A percentile compares a stretch with the other conserved stretches of the same genome.
Conservation (phyloP, 805 yeast genomes). For the Zygosaccharomyces lentus region DNA sequence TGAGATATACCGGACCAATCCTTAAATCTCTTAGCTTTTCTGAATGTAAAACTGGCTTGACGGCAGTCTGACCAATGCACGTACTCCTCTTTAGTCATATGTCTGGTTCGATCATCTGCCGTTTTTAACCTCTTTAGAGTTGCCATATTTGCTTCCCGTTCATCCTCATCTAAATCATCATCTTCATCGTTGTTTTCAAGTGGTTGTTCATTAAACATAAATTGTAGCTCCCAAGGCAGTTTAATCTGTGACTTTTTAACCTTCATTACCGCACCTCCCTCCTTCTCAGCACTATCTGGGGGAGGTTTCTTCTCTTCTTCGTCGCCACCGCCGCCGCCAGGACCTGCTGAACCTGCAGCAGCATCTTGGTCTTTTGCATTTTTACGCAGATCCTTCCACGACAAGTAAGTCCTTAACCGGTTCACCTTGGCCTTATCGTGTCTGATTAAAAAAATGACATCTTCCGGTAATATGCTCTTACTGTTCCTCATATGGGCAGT, state of each 20-base stretch:
- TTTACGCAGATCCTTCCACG: constrained; percentile 97
- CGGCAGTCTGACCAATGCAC: constrained; percentile 99
- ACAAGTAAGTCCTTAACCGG: constrained; percentile 79
- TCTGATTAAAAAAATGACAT: constrained; percentile 84
- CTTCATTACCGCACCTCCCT: constrained; percentile 44
- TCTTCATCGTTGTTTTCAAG: constrained; percentile 63
- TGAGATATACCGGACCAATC: constrained; percentile 93
- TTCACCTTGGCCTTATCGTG: constrained; percentile 94
- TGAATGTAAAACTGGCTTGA: constrained; percentile 92
- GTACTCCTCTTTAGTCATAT: constrained; percentile 95
- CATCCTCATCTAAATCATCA: constrained; percentile 78
- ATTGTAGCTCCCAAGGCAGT: constrained; percentile 92
- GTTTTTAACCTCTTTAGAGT: constrained; percentile 82
- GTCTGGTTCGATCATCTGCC: constrained; percentile 89
- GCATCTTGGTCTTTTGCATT: constrained; percentile 64
- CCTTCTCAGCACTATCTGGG: constrained; percentile 40
- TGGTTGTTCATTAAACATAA: constrained; percentile 90
- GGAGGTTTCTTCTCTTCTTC: constrained; percentile 34
- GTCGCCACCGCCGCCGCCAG: constrained; percentile 45
- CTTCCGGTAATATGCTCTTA: constrained; percentile 83
- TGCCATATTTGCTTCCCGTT: constrained; percentile 81
- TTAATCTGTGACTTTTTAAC: constrained; percentile 74
- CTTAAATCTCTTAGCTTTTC: constrained; percentile 88
- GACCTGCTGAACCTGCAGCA: constrained; percentile 54
- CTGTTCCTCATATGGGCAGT: constrained; percentile 79